Evolutionary conservation across 371 early-diverging fungal genomes (phyloP), one percentile per base, ranked within the genome.

Genomic region (Haplosporangium sp.): DNA sequence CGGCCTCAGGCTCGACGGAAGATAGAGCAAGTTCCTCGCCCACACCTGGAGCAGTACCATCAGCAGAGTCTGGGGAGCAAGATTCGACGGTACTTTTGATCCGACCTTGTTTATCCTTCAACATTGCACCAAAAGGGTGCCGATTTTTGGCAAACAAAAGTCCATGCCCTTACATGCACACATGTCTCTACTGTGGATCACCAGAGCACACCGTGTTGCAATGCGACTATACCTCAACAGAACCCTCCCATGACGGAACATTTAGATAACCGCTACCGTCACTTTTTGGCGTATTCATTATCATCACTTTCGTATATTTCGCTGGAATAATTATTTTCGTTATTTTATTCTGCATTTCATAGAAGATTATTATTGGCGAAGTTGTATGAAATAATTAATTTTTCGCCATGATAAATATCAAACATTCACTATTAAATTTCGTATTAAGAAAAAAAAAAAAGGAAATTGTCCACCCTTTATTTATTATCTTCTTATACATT

Each of bases 391-490:
- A 27, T 27, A 27, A 27, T 27, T 27, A 27, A 27, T 27, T 27
- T 27, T 27, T 27, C 27, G 27, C 27, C 27, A 27, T 27, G 27
- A 27, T 27, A 27, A 27, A 27, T 27, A 27, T 27, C 27, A 27
- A 27, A 90, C 88, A 90, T 92, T 82, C 90, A 89, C 92, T 92
- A 87, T 56, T 45, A 47, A 52, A n/a, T 34, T 35, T 42, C 17
- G 10, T 47, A 60, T 10, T 15, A 40, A 57, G 47, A 10, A 42
- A 40, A 48, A 52, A 52, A 63, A 47, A 39, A 34, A 42, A 44
- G 13, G 44, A 13, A 44, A 44, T 10, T 8, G 44, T 10, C 44
- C 44, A 9, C 44, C 44, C 44, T 44, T 44, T 44, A 44, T 44
- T 44, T 11, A 4, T 13, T 7, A 53, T 27, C 15, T 47, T 17